Evolutionary conservation across 1,139 yeast genomes (phyloP).

Genomic region (Ogataea hybrid): DNA sequence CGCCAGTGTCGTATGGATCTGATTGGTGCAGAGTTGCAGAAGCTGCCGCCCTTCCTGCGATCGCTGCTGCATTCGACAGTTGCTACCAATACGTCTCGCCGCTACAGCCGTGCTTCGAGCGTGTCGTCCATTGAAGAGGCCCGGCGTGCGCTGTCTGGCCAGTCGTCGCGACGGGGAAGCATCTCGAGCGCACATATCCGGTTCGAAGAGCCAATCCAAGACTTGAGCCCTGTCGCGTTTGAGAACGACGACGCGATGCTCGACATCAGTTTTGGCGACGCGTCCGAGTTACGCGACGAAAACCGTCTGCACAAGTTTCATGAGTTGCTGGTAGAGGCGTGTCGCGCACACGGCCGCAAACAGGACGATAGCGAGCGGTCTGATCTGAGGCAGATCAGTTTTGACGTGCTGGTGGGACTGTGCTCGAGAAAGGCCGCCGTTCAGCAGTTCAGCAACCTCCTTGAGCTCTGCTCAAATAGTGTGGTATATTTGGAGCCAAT

Average conservation of each 20-base stretch:
- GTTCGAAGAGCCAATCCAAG: slow-evolving; percentile 4
- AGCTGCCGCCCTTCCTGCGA: slow-evolving; percentile 10
- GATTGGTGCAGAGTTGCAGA: slow-evolving; percentile 3
- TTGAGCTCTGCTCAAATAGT: slow-evolving; percentile 16
- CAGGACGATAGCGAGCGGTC: slow-evolving; percentile 3
- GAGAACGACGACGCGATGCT: slow-evolving; percentile 22
- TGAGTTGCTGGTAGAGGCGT: slow-evolving; percentile 6
- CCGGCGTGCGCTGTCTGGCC: slow-evolving; percentile 21
- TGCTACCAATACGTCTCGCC: slow-evolving; percentile 1
- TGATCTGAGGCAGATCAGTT: slow-evolving; percentile 7
- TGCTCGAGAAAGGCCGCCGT: slow-evolving; percentile 14
- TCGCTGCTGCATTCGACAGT: slow-evolving; percentile 5
- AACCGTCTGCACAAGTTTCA: slow-evolving; percentile 7
- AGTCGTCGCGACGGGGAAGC: slow-evolving; percentile 17
- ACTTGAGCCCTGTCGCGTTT: slow-evolving; percentile 10
- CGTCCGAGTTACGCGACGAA: background rate
- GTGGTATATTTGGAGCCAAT: slow-evolving; percentile 14
- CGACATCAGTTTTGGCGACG: slow-evolving; percentile 18
- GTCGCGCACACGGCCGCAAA: slow-evolving; percentile 9
- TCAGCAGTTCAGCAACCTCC: slow-evolving; percentile 18
- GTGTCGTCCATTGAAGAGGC: slow-evolving; percentile 32
- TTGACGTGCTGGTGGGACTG: slow-evolving; percentile 10
- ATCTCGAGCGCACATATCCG: slow-evolving; percentile 12
- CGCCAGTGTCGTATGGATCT: background rate
- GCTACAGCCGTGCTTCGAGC: slow-evolving; percentile 22